Conservation (phyloP, 75 land plant genomes). For the Sequoiadendron giganteum region DNA sequence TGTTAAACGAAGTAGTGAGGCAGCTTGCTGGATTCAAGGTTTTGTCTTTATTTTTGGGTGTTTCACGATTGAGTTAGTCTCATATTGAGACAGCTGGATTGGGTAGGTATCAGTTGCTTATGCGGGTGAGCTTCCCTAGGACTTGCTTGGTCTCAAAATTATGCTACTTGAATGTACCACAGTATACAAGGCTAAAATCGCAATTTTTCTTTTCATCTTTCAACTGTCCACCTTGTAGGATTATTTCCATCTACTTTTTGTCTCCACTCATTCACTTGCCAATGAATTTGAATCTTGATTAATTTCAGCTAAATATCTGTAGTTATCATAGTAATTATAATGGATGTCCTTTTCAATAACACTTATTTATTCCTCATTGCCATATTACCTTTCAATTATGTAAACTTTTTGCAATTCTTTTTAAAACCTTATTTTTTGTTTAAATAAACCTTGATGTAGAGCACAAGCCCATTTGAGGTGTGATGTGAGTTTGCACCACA, state of each 20-base stretch:
- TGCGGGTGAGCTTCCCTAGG: neutral
- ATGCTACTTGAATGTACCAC: neutral
- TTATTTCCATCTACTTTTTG: no score
- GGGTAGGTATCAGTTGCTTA: neutral
- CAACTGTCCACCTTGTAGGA: no score
- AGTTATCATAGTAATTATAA: neutral
- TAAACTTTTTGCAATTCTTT: no score
- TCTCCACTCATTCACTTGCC: neutral
- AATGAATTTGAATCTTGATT: no score
- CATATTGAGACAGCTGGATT: neutral
- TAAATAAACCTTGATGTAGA: no score
- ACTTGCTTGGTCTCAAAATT: neutral
- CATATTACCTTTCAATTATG: no score
- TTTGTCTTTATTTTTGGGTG: neutral
- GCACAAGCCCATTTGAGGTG: no score
- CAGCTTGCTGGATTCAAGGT: neutral
- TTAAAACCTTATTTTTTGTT: no score
- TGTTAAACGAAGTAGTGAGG: neutral
- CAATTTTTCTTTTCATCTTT: no score
- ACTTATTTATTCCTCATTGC: no score
- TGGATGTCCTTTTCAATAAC: neutral
- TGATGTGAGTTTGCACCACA: neutral
- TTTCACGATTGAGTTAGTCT: neutral
- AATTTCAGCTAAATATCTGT: neutral
- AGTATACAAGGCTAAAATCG: no score